phyloP scores from a whole-genome alignment of 2,329 filamentous ascomycete species.

The Colletotrichum ledebouriae region DNA sequence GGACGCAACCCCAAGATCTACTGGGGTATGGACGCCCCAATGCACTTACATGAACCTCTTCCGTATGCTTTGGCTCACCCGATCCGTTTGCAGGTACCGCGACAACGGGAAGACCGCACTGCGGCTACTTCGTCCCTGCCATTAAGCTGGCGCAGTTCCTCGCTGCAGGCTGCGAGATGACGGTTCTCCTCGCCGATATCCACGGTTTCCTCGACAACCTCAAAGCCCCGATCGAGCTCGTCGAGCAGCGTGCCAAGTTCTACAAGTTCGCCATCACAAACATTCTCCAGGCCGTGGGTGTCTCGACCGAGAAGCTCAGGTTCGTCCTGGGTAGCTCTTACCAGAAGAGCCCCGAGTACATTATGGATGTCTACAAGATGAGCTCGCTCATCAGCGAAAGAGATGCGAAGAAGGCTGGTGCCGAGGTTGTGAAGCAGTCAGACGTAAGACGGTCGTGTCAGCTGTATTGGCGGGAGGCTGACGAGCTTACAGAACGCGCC shows the following conservation, averaged over 20 bases:
- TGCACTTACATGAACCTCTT: neutral
- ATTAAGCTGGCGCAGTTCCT: conserved; percentile 93
- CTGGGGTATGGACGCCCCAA: conserved; percentile 71
- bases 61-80: conserved; percentile 26
- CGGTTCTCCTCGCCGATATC: conserved; percentile 80
- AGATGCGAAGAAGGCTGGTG: conserved; percentile 89
- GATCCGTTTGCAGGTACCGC: conserved; percentile 70
- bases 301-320: conserved; percentile 81
- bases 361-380: conserved; percentile 90
- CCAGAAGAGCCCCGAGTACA: conserved; percentile 79
- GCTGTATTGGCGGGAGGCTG: conserved; percentile 1
- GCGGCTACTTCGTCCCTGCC: conserved; percentile 88
- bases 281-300: conserved; percentile 81
- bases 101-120: conserved; percentile 89
- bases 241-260: conserved; percentile 85
- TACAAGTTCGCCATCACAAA: conserved; percentile 83
- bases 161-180: conserved; percentile 85
- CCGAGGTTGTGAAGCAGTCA: conserved; percentile 94
- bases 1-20: conserved; percentile 83
- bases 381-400: conserved; percentile 79
- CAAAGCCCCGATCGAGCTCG: conserved; percentile 90
- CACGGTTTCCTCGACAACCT: conserved; percentile 86
- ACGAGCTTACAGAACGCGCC: conserved; percentile 60
- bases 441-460: conserved; percentile 49
- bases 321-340: conserved; percentile 90